Evolutionary conservation across 306 rosid species (phyloP).

Genomic region (Vigna angularis): DNA sequence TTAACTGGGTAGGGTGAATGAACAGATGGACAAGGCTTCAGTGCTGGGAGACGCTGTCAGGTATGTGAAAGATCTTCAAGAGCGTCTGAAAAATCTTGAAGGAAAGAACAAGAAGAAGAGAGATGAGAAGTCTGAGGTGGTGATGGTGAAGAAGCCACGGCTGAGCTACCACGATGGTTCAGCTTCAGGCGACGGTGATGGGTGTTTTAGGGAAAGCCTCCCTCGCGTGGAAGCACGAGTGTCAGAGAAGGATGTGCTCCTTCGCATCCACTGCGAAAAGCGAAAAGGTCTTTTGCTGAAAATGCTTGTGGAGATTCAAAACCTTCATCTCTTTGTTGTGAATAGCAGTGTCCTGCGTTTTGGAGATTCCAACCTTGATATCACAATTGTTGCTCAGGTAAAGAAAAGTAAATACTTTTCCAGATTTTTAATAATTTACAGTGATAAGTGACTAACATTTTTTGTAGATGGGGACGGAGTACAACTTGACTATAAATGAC

Average conservation of each 20-base stretch:
- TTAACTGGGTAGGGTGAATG: not conserved
- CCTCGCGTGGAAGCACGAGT: slow-evolving; percentile 75
- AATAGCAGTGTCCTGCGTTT: slow-evolving; percentile 52
- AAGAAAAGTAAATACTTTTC: not conserved
- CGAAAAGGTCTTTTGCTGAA: slow-evolving; percentile 60
- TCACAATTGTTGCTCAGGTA: slow-evolving; percentile 77
- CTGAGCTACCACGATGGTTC: slow-evolving; percentile 47
- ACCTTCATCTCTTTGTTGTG: slow-evolving; percentile 55
- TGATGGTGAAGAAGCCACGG: slow-evolving; percentile 50
- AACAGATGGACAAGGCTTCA: slow-evolving; percentile 75
- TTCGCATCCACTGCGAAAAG: slow-evolving; percentile 69
- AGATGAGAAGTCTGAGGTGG: slow-evolving; percentile 57
- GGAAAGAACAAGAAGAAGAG: slow-evolving; percentile 66
- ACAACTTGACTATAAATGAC: slow-evolving; percentile 54
- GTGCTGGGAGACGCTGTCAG: slow-evolving; percentile 75
- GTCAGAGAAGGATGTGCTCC: slow-evolving; percentile 63
- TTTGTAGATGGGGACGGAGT: slow-evolving; percentile 66
- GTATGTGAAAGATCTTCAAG: slow-evolving; percentile 71
- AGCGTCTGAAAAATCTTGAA: slow-evolving; percentile 60
- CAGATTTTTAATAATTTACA: too few species aligned
- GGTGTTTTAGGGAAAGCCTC: slow-evolving; percentile 25
- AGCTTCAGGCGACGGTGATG: slow-evolving; percentile 46
- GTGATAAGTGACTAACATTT: not conserved
- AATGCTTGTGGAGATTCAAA: slow-evolving; percentile 62
- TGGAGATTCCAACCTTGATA: slow-evolving; percentile 49